Evolutionary conservation across 495 filamentous ascomycete genomes (phyloP).

Genomic region (Sphaerosporella brunnea): DNA sequence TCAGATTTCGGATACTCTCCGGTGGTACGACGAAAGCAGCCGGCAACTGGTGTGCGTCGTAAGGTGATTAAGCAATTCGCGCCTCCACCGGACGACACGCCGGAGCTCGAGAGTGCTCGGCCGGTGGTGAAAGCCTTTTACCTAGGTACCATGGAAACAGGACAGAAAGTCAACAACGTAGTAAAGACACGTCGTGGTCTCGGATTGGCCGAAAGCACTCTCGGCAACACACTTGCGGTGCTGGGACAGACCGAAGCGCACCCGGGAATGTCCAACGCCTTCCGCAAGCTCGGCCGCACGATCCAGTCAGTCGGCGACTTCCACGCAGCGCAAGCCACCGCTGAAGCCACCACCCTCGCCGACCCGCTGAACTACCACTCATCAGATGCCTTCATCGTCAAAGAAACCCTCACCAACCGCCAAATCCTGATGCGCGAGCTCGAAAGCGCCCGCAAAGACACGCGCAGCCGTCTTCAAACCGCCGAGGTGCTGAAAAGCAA

Average conservation of each 20-base stretch:
- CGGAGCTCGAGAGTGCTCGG: slow-evolving; percentile 73
- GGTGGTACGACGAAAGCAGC: slow-evolving; percentile 86
- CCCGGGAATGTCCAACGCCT: slow-evolving; percentile 67
- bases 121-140: slow-evolving; percentile 94
- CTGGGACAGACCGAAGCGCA: slow-evolving; percentile 85
- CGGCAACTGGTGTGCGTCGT: slow-evolving; percentile 83
- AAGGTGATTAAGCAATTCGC: slow-evolving; percentile 98
- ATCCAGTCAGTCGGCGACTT: slow-evolving; percentile 86
- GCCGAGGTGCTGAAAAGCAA: slow-evolving; percentile 75
- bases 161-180: slow-evolving; percentile 84
- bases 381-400: slow-evolving; percentile 91
- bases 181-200: slow-evolving; percentile 84
- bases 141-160: slow-evolving; percentile 80
- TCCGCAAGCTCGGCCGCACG: slow-evolving; percentile 84
- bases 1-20: slow-evolving; percentile 97
- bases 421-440: slow-evolving; percentile 96
- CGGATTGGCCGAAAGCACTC: slow-evolving; percentile 81
- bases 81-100: slow-evolving; percentile 91
- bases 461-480: slow-evolving; percentile 59
- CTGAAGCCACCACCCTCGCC: slow-evolving; percentile 84
- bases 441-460: slow-evolving; percentile 64
- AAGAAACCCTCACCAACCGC: slow-evolving; percentile 94
- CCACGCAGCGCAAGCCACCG: slow-evolving; percentile 93
- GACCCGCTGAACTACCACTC: slow-evolving; percentile 93
- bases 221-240: slow-evolving; percentile 68